A percentile compares a stretch with the other conserved stretches of the same genome.
Evolutionary conservation across 345 rosid species (phyloP).

Genomic region (Sonneratia alba): DNA sequence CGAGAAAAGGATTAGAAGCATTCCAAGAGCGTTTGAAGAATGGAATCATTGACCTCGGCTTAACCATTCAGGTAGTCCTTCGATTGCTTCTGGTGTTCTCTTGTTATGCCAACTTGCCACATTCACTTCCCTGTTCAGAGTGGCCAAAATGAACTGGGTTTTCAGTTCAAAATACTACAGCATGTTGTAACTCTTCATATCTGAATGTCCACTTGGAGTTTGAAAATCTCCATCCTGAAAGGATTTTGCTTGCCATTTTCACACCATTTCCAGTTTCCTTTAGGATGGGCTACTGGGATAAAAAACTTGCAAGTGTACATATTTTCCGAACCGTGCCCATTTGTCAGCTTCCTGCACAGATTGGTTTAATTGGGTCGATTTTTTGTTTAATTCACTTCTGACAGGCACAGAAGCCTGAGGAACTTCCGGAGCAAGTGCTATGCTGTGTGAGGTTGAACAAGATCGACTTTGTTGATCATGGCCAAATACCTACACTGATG

Average conservation of each 20-base stretch:
- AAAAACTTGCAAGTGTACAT: neutral
- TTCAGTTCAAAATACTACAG: no score
- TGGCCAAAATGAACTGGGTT: neutral
- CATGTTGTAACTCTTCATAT: neutral
- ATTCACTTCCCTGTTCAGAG: neutral
- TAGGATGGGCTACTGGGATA: neutral
- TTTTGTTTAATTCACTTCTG: neutral
- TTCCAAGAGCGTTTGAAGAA: conserved; percentile 69
- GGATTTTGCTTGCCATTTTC: neutral
- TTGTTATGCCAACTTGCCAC: neutral
- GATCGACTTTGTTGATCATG: conserved; percentile 66
- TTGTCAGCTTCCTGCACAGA: neutral
- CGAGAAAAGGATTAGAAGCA: conserved; percentile 85
- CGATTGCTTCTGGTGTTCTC: neutral
- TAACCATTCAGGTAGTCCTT: conserved; percentile 73
- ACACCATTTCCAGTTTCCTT: neutral
- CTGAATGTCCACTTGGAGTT: neutral
- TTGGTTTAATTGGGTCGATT: neutral
- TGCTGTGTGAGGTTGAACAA: conserved; percentile 82
- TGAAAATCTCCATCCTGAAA: neutral
- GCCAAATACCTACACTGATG: conserved; percentile 58
- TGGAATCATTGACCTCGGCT: conserved; percentile 70
- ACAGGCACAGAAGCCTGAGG: conserved; percentile 92
- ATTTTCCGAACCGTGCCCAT: neutral
- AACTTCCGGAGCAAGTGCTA: conserved; percentile 69